Evolutionary conservation across 2,329 filamentous ascomycete genomes (phyloP).

Genomic region (Metarhizium robertsii): DNA sequence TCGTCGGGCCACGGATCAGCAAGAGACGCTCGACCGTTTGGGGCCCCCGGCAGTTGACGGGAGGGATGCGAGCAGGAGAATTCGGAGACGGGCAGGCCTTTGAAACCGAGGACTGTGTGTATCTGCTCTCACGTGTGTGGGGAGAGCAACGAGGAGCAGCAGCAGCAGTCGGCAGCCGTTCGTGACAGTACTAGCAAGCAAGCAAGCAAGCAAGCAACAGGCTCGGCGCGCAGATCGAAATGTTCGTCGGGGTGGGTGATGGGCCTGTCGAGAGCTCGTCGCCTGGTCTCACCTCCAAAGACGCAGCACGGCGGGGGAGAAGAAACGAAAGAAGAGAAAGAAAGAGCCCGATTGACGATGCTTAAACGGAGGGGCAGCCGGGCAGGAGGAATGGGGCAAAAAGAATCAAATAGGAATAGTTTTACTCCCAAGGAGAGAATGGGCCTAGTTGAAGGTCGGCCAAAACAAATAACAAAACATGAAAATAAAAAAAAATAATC

Average conservation of each 20-base stretch:
- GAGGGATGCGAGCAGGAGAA: background rate
- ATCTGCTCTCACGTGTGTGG: background rate
- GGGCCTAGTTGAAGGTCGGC: background rate
- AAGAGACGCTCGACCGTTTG: background rate
- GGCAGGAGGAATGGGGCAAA: background rate
- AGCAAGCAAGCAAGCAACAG: background rate
- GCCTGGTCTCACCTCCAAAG: background rate
- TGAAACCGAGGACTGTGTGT: slow-evolving; percentile 2
- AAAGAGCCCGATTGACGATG: background rate
- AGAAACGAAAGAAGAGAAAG: slow-evolving; percentile 4
- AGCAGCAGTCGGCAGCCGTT: background rate
- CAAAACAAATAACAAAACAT: background rate
- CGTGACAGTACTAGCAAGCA: background rate
- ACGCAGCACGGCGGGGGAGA: background rate
- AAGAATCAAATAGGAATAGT: background rate
- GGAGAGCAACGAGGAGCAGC: background rate
- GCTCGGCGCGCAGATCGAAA: no score
- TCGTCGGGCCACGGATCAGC: slow-evolving; percentile 5
- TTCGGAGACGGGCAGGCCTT: background rate
- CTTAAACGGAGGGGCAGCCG: background rate
- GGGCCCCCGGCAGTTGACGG: background rate
- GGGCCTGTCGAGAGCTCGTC: slow-evolving; percentile 1
- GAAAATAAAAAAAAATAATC: background rate
- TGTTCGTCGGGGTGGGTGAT: background rate
- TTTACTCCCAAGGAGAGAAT: background rate